Conservation (phyloP, 495 filamentous ascomycete genomes). For the Aspergillus bridgeri region DNA sequence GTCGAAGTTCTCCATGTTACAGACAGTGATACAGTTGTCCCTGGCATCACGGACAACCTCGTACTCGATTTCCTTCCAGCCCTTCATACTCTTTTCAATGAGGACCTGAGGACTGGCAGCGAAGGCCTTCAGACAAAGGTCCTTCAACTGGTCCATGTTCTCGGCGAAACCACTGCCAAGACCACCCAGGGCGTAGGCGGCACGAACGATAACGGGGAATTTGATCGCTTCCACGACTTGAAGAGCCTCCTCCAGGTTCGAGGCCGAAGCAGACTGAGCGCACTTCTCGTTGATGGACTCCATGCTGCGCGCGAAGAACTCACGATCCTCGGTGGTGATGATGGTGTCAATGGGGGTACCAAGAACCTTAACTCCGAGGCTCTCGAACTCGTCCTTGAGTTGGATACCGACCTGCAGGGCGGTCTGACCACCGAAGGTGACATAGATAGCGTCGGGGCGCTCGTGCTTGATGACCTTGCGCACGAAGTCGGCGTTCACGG, state of each 20-base stretch:
- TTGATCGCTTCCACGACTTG: constrained; percentile 81
- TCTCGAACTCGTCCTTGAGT: constrained; percentile 92
- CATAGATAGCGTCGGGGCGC: constrained; percentile 92
- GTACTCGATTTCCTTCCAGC: constrained; percentile 99
- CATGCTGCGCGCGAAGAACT: constrained; percentile 96
- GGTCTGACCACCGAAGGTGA: constrained; percentile 96
- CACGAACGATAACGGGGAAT: constrained; percentile 95
- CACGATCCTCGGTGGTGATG: constrained; percentile 96
- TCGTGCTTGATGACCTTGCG: constrained; percentile 95
- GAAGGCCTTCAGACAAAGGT: constrained; percentile 92
- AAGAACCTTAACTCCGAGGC: constrained; percentile 84
- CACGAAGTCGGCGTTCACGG: constrained; percentile 93
- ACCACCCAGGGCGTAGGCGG: constrained; percentile 93
- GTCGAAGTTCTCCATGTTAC: constrained; percentile 99
- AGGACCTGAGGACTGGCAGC: constrained; percentile 94
- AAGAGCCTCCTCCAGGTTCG: constrained; percentile 79
- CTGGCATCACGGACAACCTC: constrained; percentile 94
- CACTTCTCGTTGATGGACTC: constrained; percentile 97
- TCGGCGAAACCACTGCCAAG: constrained; percentile 95
- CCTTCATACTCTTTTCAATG: constrained; percentile 98
- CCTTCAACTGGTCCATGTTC: constrained; percentile 77
- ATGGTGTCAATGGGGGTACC: constrained; percentile 97
- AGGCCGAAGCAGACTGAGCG: constrained; percentile 92
- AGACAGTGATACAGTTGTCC: constrained; percentile 99
- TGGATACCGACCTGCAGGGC: constrained; percentile 93